These are phyloP conservation scores for Candida nanaspora DNA, from an alignment of 805 yeast genomes.

Conservation along the genomic window DNA sequence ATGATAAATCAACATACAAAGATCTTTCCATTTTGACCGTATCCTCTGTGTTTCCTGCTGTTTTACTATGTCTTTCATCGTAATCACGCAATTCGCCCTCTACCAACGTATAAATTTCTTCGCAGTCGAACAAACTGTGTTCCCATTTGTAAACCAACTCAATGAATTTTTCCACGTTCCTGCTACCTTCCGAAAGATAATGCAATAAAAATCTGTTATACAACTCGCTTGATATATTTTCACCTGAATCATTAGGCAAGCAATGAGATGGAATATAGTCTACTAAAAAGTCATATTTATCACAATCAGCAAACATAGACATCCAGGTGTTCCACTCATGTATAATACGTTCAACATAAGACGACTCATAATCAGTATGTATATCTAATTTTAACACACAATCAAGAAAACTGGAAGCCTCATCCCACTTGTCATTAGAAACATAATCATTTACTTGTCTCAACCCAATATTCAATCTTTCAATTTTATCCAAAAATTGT, in stretches of 20 bases:
- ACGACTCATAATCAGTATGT: slow-evolving; percentile 14
- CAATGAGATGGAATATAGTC: slow-evolving; percentile 47
- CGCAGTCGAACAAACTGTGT: slow-evolving; percentile 39
- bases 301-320: slow-evolving; percentile 40
- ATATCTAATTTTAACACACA: slow-evolving; percentile 26
- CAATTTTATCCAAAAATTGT: slow-evolving; percentile 40
- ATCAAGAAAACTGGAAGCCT: slow-evolving; percentile 44
- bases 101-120: slow-evolving; percentile 34
- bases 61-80: slow-evolving; percentile 6
- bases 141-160: slow-evolving; percentile 53
- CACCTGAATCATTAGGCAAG: slow-evolving; percentile 10
- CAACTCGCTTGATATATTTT: neutral
- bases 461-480: slow-evolving; percentile 55
- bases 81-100: slow-evolving; percentile 36
- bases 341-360: slow-evolving; percentile 14
- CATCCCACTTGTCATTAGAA: slow-evolving; percentile 42
- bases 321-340: slow-evolving; percentile 65
- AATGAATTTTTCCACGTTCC: slow-evolving; percentile 25
- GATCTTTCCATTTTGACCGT: slow-evolving; percentile 27
- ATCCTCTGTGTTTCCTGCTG: slow-evolving; percentile 8
- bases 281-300: slow-evolving; percentile 40
- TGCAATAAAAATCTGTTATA: neutral
- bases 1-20: slow-evolving; percentile 45
- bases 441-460: slow-evolving; percentile 41
- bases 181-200: slow-evolving; percentile 16